phyloP scores from a whole-genome alignment of 306 rosid species.

The Hylodesmum podocarpum region DNA sequence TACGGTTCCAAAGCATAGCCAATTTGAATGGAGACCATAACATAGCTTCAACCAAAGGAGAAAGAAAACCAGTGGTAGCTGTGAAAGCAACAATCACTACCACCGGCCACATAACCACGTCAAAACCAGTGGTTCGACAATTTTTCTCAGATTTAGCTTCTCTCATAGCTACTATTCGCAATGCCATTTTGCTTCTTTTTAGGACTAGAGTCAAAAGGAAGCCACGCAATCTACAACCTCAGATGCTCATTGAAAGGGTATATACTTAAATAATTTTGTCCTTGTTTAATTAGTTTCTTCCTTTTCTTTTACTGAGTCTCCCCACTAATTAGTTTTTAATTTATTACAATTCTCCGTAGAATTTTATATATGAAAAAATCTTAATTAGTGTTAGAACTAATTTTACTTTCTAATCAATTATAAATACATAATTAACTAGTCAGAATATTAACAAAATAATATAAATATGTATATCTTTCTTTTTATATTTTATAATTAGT shows the following conservation, averaged over 20 bases:
- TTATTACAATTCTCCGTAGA: background rate
- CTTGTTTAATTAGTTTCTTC: background rate
- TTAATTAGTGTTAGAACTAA: no score
- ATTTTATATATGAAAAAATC: background rate
- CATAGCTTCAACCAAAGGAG: background rate
- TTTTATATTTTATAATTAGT: no score
- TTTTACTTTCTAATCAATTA: no score
- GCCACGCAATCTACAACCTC: slow-evolving; percentile 10
- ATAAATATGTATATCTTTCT: no score
- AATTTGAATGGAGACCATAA: slow-evolving; percentile 1
- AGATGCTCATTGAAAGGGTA: slow-evolving; percentile 39
- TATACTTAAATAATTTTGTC: background rate
- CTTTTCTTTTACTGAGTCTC: background rate
- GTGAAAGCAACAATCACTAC: slow-evolving; percentile 9
- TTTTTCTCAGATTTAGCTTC: slow-evolving; percentile 10
- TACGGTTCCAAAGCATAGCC: slow-evolving; percentile 17
- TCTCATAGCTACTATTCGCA: background rate
- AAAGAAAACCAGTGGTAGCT: background rate
- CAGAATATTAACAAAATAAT: no score
- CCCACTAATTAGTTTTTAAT: background rate
- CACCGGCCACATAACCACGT: background rate
- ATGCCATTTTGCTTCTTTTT: slow-evolving; percentile 16
- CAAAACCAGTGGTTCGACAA: slow-evolving; percentile 19
- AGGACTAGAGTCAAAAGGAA: background rate
- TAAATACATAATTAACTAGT: no score